Conservation (phyloP, 1,284 basidiomycete genomes). For the Fomitiporia mediterranea region DNA sequence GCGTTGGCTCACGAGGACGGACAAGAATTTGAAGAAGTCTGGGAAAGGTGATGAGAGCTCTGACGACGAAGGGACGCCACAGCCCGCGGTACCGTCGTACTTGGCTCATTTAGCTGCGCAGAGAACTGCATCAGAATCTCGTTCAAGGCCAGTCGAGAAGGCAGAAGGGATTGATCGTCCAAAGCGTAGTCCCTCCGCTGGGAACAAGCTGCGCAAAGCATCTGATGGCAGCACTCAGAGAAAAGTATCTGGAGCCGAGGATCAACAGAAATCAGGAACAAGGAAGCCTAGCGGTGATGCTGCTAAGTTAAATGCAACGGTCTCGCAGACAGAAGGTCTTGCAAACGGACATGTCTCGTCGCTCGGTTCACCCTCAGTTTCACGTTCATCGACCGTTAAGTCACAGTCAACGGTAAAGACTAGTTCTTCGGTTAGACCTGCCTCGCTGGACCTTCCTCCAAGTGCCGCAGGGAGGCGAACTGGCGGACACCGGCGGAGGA, state of each 20-base stretch:
- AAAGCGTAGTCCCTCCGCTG: neutral
- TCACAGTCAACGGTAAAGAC: slow-evolving; percentile 4
- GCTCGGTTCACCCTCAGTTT: slow-evolving; percentile 1
- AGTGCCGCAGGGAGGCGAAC: neutral
- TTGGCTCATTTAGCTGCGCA: neutral
- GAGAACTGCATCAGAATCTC: neutral
- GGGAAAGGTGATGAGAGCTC: slow-evolving; percentile 32
- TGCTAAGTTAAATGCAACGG: neutral
- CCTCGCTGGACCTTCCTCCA: slow-evolving; percentile 8
- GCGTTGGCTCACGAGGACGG: slow-evolving; percentile 45
- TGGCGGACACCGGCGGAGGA: neutral
- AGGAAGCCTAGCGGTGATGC: neutral
- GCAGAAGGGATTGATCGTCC: neutral
- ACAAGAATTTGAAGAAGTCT: slow-evolving; percentile 38
- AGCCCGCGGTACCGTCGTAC: neutral
- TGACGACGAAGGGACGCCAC: slow-evolving; percentile 29
- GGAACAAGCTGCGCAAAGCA: slow-evolving; percentile 15
- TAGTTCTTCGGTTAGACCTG: neutral
- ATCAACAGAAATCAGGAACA: neutral
- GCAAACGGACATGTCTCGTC: neutral
- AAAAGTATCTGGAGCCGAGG: neutral
- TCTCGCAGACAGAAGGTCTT: neutral
- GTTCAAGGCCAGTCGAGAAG: neutral
- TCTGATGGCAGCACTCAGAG: neutral
- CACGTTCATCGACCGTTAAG: slow-evolving; percentile 7